These are phyloP conservation scores for Erythrobasidium yunnanense DNA, from an alignment of 768 basidiomycete genomes.

Conservation along the genomic window DNA sequence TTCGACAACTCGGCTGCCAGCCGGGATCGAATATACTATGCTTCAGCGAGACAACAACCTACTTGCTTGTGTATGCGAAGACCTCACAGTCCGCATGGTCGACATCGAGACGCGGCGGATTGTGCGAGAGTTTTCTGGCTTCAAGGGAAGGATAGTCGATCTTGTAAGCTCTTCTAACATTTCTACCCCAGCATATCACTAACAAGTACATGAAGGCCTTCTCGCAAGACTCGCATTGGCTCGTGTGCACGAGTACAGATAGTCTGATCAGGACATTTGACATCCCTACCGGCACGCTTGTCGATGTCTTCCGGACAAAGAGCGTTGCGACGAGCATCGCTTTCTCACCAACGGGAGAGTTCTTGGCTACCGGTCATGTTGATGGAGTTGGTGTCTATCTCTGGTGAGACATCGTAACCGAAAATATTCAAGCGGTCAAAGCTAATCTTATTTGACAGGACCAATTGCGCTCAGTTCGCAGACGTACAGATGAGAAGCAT, in stretches of 20 bases:
- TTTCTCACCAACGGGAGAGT: constrained; percentile 91
- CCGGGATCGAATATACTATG: constrained; percentile 57
- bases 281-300: constrained; percentile 78
- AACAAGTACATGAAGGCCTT: no score
- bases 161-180: constrained; percentile 50
- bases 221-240: constrained; percentile 90
- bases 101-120: constrained; percentile 81
- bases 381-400: constrained; percentile 88
- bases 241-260: constrained; percentile 76
- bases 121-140: constrained; percentile 79
- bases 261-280: constrained; percentile 90
- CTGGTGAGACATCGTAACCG: constrained; percentile 52
- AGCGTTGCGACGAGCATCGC: constrained; percentile 79
- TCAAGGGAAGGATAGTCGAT: constrained; percentile 75
- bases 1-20: constrained; percentile 53
- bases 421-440: not conserved
- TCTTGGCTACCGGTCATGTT: constrained; percentile 86
- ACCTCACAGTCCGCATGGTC: constrained; percentile 68
- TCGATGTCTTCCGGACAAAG: constrained; percentile 79
- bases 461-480: constrained; percentile 86
- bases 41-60: constrained; percentile 78
- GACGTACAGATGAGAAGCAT: constrained; percentile 72
- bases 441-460: constrained; percentile 48
- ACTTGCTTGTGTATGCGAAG: constrained; percentile 72
- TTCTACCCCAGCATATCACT: no score